Percentiles rank a stretch among this genome's conserved stretches.
Evolutionary conservation across 2,329 filamentous ascomycete species (phyloP).

Genomic region (Aulographum hederae): DNA sequence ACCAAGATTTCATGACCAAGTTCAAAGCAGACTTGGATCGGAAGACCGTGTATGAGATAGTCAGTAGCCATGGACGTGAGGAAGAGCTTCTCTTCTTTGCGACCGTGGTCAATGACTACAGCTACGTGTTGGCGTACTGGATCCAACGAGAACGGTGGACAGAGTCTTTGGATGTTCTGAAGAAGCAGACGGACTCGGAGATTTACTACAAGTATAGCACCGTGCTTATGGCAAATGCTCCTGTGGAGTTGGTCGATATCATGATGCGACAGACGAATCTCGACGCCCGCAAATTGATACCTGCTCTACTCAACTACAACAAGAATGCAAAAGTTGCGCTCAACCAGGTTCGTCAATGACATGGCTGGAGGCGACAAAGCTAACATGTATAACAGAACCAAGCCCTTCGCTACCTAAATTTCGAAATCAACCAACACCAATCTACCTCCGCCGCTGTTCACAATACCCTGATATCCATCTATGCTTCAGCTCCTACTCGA

Average conservation of each 20-base stretch:
- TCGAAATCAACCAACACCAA: slow-evolving; percentile 73
- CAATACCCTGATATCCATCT: slow-evolving; percentile 92
- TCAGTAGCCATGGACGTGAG: slow-evolving; percentile 87
- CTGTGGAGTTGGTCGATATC: slow-evolving; percentile 80
- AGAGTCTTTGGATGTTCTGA: slow-evolving; percentile 72
- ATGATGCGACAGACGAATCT: slow-evolving; percentile 81
- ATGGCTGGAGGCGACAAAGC: background rate
- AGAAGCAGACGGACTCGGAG: slow-evolving; percentile 79
- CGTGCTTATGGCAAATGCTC: slow-evolving; percentile 81
- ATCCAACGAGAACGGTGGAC: slow-evolving; percentile 85
- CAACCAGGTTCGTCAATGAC: slow-evolving; percentile 24
- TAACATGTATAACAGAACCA: slow-evolving; percentile 43
- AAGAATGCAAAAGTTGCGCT: slow-evolving; percentile 51
- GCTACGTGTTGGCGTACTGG: slow-evolving; percentile 94
- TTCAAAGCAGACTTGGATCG: slow-evolving; percentile 77
- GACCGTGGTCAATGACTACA: slow-evolving; percentile 73
- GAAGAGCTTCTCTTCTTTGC: slow-evolving; percentile 86
- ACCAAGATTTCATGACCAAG: slow-evolving; percentile 69
- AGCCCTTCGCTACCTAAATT: slow-evolving; percentile 82
- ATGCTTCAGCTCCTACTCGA: slow-evolving; percentile 66
- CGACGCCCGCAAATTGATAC: slow-evolving; percentile 74
- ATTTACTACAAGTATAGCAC: slow-evolving; percentile 95
- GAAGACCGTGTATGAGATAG: slow-evolving; percentile 87
- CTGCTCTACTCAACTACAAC: slow-evolving; percentile 87
- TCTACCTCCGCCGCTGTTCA: slow-evolving; percentile 75